Percentiles rank a stretch among this genome's conserved stretches.
phyloP scores from a whole-genome alignment of 2,329 filamentous ascomycete genomes.

The Botrytis fabae region DNA sequence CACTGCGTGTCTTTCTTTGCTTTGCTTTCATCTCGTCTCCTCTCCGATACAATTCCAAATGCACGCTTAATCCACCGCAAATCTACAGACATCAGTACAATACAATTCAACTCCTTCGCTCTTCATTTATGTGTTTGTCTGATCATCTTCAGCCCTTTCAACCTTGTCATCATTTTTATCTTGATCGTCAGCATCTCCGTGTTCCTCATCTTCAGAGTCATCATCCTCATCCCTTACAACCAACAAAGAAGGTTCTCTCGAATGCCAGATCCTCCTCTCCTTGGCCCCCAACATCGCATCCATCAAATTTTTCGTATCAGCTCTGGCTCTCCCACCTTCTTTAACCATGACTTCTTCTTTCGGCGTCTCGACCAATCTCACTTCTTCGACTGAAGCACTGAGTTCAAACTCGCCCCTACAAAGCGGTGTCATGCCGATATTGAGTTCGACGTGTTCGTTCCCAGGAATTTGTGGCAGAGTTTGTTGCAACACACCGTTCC shows the following conservation, averaged over 20 bases:
- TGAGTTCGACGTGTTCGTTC: conserved; percentile 58
- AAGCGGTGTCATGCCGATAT: conserved; percentile 71
- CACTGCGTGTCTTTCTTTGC: too few species aligned
- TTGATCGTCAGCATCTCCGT: background rate
- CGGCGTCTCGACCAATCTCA: conserved; percentile 48
- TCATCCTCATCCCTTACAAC: conserved; percentile 50
- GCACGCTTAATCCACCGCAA: background rate
- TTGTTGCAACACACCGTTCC: conserved; percentile 82
- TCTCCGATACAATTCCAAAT: background rate
- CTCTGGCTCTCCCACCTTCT: conserved; percentile 45
- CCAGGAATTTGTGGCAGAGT: conserved; percentile 63
- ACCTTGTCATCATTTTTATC: background rate
- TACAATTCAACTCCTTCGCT: background rate
- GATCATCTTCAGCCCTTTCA: background rate
- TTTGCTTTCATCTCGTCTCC: background rate
- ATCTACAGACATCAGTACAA: conserved; percentile 9
- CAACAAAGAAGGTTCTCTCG: conserved; percentile 57
- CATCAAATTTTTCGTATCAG: conserved; percentile 58
- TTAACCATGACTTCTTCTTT: conserved; percentile 37
- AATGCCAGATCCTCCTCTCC: conserved; percentile 66
- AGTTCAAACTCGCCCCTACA: conserved; percentile 83
- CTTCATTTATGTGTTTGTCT: background rate
- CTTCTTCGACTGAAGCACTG: conserved; percentile 78
- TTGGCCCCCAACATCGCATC: conserved; percentile 59
- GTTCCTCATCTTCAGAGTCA: conserved; percentile 25